These are phyloP conservation scores for Taxillus chinensis DNA, from an alignment of 164 flowering plant genomes.

Conservation along the genomic window DNA sequence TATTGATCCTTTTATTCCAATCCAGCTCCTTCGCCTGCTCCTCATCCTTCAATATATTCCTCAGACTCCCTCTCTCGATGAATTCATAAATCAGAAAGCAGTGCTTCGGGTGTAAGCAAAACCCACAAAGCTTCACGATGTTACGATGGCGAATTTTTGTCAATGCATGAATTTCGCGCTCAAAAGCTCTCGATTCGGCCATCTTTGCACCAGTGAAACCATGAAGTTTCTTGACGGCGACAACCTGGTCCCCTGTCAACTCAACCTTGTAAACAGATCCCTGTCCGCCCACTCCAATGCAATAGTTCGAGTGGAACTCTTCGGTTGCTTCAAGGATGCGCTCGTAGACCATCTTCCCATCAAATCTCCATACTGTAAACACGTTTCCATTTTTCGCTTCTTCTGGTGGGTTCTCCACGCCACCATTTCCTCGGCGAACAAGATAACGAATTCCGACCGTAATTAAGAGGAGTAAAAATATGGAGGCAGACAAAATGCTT, in stretches of 20 bases:
- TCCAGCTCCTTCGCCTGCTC: not conserved
- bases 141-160: not conserved
- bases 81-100: not conserved
- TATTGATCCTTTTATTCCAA: not conserved
- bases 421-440: not conserved
- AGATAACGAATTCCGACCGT: not conserved
- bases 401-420: not conserved
- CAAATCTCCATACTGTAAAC: not conserved
- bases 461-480: not conserved
- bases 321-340: not conserved
- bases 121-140: not conserved
- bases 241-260: not conserved
- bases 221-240: not conserved
- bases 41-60: not conserved
- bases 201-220: not conserved
- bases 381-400: not conserved
- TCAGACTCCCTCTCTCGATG: not conserved
- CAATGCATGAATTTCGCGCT: not conserved
- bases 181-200: not conserved
- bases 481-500: not conserved
- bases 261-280: not conserved
- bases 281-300: not conserved
- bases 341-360: not conserved
- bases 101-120: not conserved
- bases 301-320: not conserved